A percentile compares a stretch with the other conserved stretches of the same genome.
Evolutionary conservation across 345 rosid genomes (phyloP).

Genomic region (Abelmoschus esculentus): DNA sequence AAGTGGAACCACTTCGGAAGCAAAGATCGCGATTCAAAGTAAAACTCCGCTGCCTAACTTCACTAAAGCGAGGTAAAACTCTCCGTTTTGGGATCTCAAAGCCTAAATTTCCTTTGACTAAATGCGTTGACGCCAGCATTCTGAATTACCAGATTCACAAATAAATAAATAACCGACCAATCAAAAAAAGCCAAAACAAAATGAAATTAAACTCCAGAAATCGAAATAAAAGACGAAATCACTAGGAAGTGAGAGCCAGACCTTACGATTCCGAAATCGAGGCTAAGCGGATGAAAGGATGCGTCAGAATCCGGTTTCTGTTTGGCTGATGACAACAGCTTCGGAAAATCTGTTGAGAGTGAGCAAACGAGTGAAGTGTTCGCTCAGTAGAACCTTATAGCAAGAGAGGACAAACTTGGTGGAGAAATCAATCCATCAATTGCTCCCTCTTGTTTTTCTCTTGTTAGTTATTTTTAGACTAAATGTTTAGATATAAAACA

Average conservation of each 20-base stretch:
- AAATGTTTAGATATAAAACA: too few species aligned
- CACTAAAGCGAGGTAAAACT: slow-evolving; percentile 15
- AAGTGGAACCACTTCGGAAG: slow-evolving; percentile 22
- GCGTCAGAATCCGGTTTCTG: not conserved
- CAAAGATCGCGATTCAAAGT: slow-evolving; percentile 18
- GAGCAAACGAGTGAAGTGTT: not conserved
- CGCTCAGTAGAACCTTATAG: not conserved
- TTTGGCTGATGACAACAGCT: not conserved
- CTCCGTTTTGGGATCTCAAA: slow-evolving; percentile 30
- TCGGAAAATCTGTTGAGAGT: not conserved
- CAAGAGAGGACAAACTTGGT: not conserved
- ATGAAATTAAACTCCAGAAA: not conserved
- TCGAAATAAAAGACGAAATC: not conserved
- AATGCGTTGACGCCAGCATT: slow-evolving; percentile 56
- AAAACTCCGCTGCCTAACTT: slow-evolving; percentile 15
- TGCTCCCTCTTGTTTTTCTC: not conserved
- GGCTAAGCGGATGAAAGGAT: not conserved
- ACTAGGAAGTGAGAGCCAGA: not conserved
- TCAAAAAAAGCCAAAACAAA: slow-evolving; percentile 5
- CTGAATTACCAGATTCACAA: slow-evolving; percentile 12
- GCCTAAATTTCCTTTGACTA: slow-evolving; percentile 35
- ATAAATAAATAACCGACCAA: slow-evolving; percentile 12
- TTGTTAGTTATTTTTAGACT: not conserved
- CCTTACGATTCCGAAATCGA: not conserved
- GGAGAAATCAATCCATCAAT: not conserved